Conservation (phyloP, 2,329 filamentous ascomycete genomes). For the Dichotomopilus funicola region DNA sequence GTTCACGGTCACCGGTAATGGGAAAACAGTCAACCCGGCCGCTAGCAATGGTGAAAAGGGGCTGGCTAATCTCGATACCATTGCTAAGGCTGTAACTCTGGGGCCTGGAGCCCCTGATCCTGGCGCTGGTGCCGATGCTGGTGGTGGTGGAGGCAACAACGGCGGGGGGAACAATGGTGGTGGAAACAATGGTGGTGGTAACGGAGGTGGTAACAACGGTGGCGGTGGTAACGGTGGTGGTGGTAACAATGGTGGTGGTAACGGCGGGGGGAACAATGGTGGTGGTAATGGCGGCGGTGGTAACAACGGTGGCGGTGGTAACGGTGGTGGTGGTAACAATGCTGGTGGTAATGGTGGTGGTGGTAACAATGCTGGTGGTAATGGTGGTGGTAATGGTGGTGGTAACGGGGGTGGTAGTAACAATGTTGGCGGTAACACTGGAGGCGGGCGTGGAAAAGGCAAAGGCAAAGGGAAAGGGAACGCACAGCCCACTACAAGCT, state of each 20-base stretch:
- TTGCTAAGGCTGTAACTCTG: constrained; percentile 23
- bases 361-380: not conserved
- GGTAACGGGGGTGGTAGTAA: not conserved
- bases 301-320: not conserved
- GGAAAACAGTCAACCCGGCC: constrained; percentile 23
- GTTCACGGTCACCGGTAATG: constrained; percentile 33
- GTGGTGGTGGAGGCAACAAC: constrained; percentile 17
- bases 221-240: not conserved
- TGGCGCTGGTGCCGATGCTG: constrained; percentile 14
- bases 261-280: not conserved
- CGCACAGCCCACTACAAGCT: no score
- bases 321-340: not conserved
- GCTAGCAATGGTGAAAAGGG: constrained; percentile 26
- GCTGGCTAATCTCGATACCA: constrained; percentile 20
- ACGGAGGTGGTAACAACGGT: not conserved
- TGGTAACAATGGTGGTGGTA: not conserved
- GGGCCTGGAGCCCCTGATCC: constrained; percentile 24
- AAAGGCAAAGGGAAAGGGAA: not conserved
- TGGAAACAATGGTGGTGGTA: not conserved
- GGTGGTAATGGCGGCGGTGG: not conserved
- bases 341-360: not conserved
- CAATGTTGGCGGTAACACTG: constrained; percentile 1
- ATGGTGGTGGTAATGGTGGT: not conserved
- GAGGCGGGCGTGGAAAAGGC: not conserved
- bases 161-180: not conserved